These are phyloP conservation scores for Agrocybe praecox DNA, from an alignment of 768 basidiomycete genomes.

Conservation along the genomic window DNA sequence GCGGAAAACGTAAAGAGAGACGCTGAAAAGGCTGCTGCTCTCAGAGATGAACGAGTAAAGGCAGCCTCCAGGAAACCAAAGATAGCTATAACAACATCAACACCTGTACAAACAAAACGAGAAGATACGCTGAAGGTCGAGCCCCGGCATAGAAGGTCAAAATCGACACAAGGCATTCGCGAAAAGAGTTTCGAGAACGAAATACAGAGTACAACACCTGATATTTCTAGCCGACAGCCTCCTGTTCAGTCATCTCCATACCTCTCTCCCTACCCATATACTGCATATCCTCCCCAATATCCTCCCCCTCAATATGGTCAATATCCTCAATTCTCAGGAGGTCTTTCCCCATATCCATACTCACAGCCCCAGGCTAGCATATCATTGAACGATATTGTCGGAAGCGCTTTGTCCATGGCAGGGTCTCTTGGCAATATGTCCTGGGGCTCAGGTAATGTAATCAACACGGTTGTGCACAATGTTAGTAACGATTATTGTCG, in stretches of 20 bases:
- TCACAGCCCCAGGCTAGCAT: not conserved
- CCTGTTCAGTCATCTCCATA: not conserved
- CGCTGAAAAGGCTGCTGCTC: not conserved
- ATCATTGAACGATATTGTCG: not conserved
- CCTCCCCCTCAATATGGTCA: not conserved
- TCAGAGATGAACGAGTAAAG: not conserved
- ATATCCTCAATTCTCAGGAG: not conserved
- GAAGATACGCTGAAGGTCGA: not conserved
- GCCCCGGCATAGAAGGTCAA: not conserved
- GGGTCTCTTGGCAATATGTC: not conserved
- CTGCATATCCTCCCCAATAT: not conserved
- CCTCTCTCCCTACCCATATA: not conserved
- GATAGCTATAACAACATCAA: not conserved
- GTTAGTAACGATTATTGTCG: not conserved
- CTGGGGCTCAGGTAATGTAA: slow-evolving; percentile 2
- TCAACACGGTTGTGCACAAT: not conserved
- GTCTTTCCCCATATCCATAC: not conserved
- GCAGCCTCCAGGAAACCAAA: not conserved
- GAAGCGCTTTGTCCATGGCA: not conserved
- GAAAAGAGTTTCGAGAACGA: no score
- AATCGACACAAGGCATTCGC: not conserved
- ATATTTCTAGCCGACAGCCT: not conserved
- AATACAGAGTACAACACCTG: not conserved
- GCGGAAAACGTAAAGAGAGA: not conserved
- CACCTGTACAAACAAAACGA: not conserved